A percentile compares a stretch with the other conserved stretches of the same genome.
These are phyloP conservation scores for Hevea brasiliensis DNA, from an alignment of 345 rosid genomes.

Conservation along the genomic window DNA sequence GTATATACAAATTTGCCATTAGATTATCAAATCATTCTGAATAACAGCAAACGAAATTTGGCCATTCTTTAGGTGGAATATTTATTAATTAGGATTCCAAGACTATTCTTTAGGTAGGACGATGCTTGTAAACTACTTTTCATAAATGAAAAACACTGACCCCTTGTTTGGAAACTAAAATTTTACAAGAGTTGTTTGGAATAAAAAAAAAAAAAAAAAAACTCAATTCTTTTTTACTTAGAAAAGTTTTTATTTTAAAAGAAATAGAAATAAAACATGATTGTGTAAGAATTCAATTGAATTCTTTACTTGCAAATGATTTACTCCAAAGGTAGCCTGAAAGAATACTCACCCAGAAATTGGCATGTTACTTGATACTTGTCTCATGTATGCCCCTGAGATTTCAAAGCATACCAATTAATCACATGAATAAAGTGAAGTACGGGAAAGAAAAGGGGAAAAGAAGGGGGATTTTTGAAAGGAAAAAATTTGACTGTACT, in stretches of 20 bases:
- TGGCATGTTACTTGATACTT: constrained; percentile 44
- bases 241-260: too few species aligned
- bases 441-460: not conserved
- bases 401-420: constrained; percentile 20
- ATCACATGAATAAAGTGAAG: not conserved
- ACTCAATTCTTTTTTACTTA: too few species aligned
- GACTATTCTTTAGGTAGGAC: not conserved
- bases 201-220: too few species aligned
- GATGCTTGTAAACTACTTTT: not conserved
- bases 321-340: too few species aligned
- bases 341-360: constrained; percentile 62
- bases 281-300: too few species aligned
- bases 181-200: too few species aligned
- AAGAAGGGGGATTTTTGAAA: not conserved
- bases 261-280: too few species aligned
- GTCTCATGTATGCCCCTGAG: constrained; percentile 60
- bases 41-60: not conserved
- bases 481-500: constrained; percentile 37
- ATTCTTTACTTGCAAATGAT: too few species aligned
- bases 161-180: too few species aligned
- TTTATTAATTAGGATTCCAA: not conserved
- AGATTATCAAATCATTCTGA: not conserved
- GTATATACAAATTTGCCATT: not conserved
- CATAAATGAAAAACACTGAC: not conserved
- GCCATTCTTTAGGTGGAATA: not conserved